These are phyloP conservation scores for Anastatica hierochuntica DNA, from an alignment of 345 rosid genomes.

Conservation along the genomic window DNA sequence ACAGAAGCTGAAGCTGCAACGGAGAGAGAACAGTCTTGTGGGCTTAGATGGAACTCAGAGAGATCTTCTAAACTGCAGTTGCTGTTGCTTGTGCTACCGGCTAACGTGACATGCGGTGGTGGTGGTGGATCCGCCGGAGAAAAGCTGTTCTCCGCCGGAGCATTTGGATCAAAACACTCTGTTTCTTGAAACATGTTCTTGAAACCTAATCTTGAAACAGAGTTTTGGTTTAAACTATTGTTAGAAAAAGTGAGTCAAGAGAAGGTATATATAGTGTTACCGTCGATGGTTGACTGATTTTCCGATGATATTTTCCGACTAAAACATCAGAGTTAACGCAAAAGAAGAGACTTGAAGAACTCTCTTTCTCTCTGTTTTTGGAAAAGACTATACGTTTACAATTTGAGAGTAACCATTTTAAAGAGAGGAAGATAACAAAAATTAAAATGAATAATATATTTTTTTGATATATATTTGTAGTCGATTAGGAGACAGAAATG, in stretches of 20 bases:
- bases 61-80: conserved; percentile 33
- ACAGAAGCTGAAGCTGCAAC: conserved; percentile 26
- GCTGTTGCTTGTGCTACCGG: conserved; percentile 27
- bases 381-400: conserved; percentile 15
- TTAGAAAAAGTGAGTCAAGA: background rate
- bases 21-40: conserved; percentile 17
- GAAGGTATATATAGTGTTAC: background rate
- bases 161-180: conserved; percentile 41
- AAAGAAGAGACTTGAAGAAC: conserved; percentile 3
- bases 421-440: conserved; percentile 21
- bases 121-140: conserved; percentile 21
- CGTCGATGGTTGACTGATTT: background rate
- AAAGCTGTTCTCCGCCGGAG: conserved; percentile 25
- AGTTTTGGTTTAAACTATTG: no score
- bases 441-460: background rate
- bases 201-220: background rate
- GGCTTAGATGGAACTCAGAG: conserved; percentile 33
- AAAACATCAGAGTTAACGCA: conserved; percentile 2
- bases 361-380: conserved; percentile 6
- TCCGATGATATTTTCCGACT: background rate
- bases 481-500: conserved; percentile 14
- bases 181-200: conserved; percentile 39
- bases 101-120: background rate
- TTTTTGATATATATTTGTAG: conserved; percentile 4
- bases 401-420: background rate